Percentiles rank a stretch among this genome's conserved stretches.
Evolutionary conservation across 2,329 filamentous ascomycete genomes (phyloP).

Genomic region (Clarireedia hainanense): DNA sequence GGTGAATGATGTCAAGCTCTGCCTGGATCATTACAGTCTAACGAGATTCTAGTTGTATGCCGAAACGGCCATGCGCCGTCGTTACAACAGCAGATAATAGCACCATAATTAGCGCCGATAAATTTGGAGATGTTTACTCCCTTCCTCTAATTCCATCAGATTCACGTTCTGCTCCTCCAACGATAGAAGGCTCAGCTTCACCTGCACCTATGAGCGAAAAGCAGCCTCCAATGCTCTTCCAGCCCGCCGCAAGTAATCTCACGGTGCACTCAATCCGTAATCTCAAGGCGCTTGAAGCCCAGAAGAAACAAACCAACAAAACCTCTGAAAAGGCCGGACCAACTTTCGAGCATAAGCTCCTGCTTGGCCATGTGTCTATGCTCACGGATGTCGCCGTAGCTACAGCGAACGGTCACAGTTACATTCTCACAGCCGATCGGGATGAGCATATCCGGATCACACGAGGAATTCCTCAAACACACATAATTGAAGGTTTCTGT

Average conservation of each 20-base stretch:
- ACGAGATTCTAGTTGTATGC: conserved; percentile 52
- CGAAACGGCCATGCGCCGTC: conserved; percentile 79
- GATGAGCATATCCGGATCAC: conserved; percentile 87
- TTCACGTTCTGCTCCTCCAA: conserved; percentile 3
- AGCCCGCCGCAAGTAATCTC: conserved; percentile 47
- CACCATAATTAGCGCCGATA: conserved; percentile 79
- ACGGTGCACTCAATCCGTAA: conserved; percentile 61
- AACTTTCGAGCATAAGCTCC: conserved; percentile 64
- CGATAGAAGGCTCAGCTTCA: conserved; percentile 11
- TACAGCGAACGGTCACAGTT: conserved; percentile 44
- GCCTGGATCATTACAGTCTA: conserved; percentile 6
- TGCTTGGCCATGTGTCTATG: conserved; percentile 93
- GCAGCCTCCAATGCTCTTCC: conserved; percentile 29
- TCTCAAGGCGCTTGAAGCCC: conserved; percentile 50
- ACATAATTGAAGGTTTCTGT: conserved; percentile 85
- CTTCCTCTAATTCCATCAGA: conserved; percentile 56
- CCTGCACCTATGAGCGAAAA: conserved; percentile 4
- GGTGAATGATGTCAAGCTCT: conserved; percentile 40
- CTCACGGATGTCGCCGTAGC: conserved; percentile 66
- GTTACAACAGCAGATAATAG: conserved; percentile 59
- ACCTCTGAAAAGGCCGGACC: conserved; percentile 29
- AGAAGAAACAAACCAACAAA: conserved; percentile 39
- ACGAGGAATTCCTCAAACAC: conserved; percentile 69
- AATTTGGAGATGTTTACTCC: conserved; percentile 94
- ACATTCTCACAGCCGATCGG: conserved; percentile 60